Percentiles rank a stretch among this genome's conserved stretches.
Conservation (phyloP, 257 asterid genomes). For the Hygrophila difformis region DNA sequence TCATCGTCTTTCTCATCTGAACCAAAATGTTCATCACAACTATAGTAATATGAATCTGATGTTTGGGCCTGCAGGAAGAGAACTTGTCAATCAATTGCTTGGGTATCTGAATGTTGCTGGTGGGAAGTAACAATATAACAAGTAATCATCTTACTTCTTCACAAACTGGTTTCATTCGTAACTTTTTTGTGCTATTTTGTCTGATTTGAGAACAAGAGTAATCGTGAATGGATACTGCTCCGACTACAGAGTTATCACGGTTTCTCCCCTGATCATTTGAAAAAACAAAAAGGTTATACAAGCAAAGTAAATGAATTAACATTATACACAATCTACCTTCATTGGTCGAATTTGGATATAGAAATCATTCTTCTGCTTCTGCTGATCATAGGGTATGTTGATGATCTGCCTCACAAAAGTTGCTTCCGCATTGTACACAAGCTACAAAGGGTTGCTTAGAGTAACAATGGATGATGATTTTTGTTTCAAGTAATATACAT, state of each 20-base stretch:
- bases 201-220: constrained; percentile 44
- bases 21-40: constrained; percentile 57
- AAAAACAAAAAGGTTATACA: constrained; percentile 15
- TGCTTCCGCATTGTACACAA: constrained; percentile 51
- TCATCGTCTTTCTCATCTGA: constrained; percentile 31
- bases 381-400: constrained; percentile 36
- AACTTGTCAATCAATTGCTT: constrained; percentile 10
- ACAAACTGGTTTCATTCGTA: constrained; percentile 36
- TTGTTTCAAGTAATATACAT: neutral
- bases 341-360: constrained; percentile 27
- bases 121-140: neutral
- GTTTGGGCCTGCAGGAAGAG: constrained; percentile 38
- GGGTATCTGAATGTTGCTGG: constrained; percentile 3
- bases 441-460: constrained; percentile 31
- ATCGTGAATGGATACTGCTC: constrained; percentile 51
- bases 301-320: constrained; percentile 6
- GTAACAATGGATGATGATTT: constrained; percentile 8
- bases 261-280: constrained; percentile 43
- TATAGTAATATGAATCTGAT: constrained; percentile 61
- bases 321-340: constrained; percentile 35
- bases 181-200: constrained; percentile 27
- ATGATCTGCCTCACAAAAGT: constrained; percentile 35
- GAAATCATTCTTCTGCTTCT: constrained; percentile 38
- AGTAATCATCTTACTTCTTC: constrained; percentile 58
- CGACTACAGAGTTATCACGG: constrained; percentile 36